Base-by-base conservation (phyloP, 305 asterid genomes). In the Galium porrigens region DNA sequence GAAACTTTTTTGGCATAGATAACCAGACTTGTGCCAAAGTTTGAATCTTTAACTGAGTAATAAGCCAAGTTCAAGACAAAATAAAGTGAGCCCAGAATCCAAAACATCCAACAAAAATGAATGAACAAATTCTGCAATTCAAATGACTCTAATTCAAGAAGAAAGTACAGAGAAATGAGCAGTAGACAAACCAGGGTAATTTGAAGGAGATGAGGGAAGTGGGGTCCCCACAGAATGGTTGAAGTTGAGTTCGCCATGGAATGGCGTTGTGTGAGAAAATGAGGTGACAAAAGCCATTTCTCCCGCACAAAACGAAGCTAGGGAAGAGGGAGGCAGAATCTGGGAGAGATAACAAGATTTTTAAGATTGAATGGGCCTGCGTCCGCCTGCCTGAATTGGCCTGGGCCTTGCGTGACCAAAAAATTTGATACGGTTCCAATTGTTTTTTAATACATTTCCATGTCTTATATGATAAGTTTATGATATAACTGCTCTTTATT, bases 1-100 rank as follows among this genome's bases (percentile, higher is more conserved):
- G 94, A 86, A 58, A 86, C 46, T 67, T 76, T 79, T 84, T 86
- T 90, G n/a, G 91, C 78, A 46, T 77, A 77, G 80, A 90, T 73
- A 70, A 76, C 79, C 62, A 83, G 70, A 66, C 67, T 67, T 71
- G 77, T 81, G 27, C 67, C 58, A 62, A 63, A 68, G 46, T 77
- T 72, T 5, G 71, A 65, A 65, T 70, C 82, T 81, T 80, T 71
- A 75, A 32, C 73, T 72, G 70, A 72, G 73, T 56, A 57, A 63
- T 54, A 75, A 66, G 60, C 68, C 53, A 72, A 76, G 69, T 8
- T 56, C 71, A 74, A 20, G 57, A 61, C 69, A 52, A 58, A 66
- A 20, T 14, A 73, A 75, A 55, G 37, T 66, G 65, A 61, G 33
- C 64, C 59, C 65, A 41, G 18, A 64, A 42, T 22, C 6, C 18